These are phyloP conservation scores for Carex scoparia DNA, from an alignment of 176 grass and related monocot genomes.

Conservation along the genomic window DNA sequence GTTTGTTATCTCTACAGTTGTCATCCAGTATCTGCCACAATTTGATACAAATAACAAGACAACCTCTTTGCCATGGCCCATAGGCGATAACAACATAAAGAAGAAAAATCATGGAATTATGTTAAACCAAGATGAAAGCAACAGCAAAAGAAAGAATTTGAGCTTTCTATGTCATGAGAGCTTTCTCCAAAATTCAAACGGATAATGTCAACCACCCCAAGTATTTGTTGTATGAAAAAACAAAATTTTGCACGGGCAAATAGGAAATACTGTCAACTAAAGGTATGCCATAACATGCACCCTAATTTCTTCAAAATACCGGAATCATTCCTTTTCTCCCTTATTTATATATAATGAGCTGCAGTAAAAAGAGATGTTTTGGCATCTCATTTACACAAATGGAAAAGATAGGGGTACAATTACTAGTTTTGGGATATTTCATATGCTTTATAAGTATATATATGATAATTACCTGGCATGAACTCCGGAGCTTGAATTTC, in stretches of 20 bases:
- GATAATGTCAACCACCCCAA: not conserved
- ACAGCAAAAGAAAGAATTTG: not conserved
- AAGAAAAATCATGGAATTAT: not conserved
- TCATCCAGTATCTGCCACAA: conserved; percentile 20
- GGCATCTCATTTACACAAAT: not conserved
- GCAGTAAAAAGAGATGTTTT: not conserved
- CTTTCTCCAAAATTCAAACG: not conserved
- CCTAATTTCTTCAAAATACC: not conserved
- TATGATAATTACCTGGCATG: conserved; percentile 14
- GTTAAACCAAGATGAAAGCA: not conserved
- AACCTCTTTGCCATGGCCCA: not conserved
- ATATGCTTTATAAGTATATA: not conserved
- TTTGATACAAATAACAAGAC: not conserved
- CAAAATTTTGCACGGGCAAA: not conserved
- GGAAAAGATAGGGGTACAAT: not conserved
- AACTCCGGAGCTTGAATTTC: conserved; percentile 17
- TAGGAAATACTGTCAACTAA: too few species aligned
- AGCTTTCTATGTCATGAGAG: not conserved
- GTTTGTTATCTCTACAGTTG: conserved; percentile 21
- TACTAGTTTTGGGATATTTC: not conserved
- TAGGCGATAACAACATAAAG: not conserved
- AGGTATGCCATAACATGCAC: too few species aligned
- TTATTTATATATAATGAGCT: not conserved
- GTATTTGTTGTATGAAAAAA: too few species aligned
- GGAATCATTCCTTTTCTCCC: not conserved